Conservation (phyloP, 139 green algal species). For the Auxenochlorella pyrenoidosa region DNA sequence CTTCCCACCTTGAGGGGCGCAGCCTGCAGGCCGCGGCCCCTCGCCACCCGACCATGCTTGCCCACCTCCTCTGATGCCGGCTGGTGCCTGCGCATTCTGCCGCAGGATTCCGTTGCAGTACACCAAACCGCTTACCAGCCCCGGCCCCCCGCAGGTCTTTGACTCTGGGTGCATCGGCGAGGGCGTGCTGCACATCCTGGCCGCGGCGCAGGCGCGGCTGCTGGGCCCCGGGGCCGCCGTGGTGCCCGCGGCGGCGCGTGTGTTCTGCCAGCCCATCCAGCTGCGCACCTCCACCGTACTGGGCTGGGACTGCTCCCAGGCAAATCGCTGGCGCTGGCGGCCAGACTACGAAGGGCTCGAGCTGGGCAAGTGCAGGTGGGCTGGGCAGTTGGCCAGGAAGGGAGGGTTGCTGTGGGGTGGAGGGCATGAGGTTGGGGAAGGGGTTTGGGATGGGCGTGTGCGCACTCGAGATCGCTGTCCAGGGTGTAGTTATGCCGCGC, state of each 20-base stretch:
- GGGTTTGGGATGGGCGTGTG: no score
- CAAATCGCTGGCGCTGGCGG: conserved; percentile 72
- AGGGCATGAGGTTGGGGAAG: no score
- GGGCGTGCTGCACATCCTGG: conserved; percentile 79
- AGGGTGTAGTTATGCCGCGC: no score
- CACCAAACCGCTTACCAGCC: background rate
- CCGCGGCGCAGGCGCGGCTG: conserved; percentile 59
- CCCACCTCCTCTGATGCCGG: background rate
- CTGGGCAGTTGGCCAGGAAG: background rate
- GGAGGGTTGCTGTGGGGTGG: background rate
- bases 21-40: background rate
- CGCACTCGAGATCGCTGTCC: no score
- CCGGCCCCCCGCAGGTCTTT: conserved; percentile 73
- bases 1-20: no score
- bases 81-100: background rate
- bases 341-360: conserved; percentile 78
- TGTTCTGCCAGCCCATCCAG: conserved; percentile 75
- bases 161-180: conserved; percentile 87
- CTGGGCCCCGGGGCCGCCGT: conserved; percentile 58
- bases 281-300: conserved; percentile 51
- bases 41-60: background rate
- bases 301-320: conserved; percentile 57
- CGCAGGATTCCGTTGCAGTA: background rate
- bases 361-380: conserved; percentile 53
- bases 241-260: conserved; percentile 61